phyloP scores from a whole-genome alignment of 1,284 basidiomycete species.

The Pholiota adiposa region DNA sequence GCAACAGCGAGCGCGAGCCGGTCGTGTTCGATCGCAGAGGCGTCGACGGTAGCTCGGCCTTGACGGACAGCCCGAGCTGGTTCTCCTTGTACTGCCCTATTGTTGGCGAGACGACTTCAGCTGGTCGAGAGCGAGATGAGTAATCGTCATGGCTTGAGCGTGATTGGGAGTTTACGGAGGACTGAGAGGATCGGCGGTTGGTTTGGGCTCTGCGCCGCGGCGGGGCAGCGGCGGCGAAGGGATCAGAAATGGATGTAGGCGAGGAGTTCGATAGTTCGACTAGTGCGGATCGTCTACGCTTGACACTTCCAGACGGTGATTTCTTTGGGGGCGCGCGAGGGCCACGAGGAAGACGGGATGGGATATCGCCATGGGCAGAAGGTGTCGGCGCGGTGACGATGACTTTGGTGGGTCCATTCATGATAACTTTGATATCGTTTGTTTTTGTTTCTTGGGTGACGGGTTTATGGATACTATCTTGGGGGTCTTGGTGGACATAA shows the following conservation, averaged over 20 bases:
- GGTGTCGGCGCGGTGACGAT: constrained; percentile 55
- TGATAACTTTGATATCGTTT: constrained; percentile 41
- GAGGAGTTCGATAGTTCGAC: constrained; percentile 35
- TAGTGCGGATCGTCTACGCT: constrained; percentile 32
- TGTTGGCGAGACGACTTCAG: constrained; percentile 3
- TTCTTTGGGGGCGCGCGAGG: constrained; percentile 40
- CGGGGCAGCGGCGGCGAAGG: constrained; percentile 30
- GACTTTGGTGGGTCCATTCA: constrained; percentile 50
- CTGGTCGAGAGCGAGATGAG: constrained; percentile 8
- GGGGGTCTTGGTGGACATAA: constrained; percentile 11
- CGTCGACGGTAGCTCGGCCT: constrained; percentile 35
- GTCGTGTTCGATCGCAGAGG: constrained; percentile 38
- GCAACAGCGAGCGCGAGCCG: constrained; percentile 36
- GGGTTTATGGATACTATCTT: not conserved
- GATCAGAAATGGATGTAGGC: constrained; percentile 29
- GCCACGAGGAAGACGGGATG: constrained; percentile 45
- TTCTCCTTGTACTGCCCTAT: constrained; percentile 36
- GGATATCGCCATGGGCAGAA: constrained; percentile 32
- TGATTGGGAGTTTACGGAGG: constrained; percentile 26
- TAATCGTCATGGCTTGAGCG: constrained; percentile 18
- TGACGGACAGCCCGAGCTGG: constrained; percentile 31
- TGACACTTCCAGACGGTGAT: constrained; percentile 27
- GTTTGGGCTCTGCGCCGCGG: constrained; percentile 29
- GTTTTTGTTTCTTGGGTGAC: constrained; percentile 17
- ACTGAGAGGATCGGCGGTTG: constrained; percentile 28